Evolutionary conservation across 805 yeast species (phyloP).

Genomic region (Kazachstania psychrophila): DNA sequence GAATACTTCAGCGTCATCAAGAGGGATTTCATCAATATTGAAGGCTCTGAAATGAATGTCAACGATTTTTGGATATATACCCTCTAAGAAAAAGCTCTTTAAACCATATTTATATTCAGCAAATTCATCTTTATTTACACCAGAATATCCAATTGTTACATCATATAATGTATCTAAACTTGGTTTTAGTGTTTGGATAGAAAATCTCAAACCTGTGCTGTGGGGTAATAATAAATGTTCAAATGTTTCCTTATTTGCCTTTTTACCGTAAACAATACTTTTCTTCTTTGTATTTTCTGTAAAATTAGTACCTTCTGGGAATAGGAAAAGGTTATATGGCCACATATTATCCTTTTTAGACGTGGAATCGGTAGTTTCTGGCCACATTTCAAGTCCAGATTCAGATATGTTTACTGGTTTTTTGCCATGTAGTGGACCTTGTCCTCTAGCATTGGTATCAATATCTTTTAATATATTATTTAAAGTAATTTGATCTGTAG

Average conservation of each 20-base stretch:
- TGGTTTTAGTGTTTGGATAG: constrained; percentile 46
- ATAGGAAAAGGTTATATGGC: constrained; percentile 66
- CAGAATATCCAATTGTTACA: constrained; percentile 74
- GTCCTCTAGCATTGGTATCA: constrained; percentile 53
- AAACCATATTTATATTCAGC: constrained; percentile 75
- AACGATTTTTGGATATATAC: constrained; percentile 61
- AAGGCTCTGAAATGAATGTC: constrained; percentile 56
- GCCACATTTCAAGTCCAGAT: constrained; percentile 24
- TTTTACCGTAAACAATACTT: constrained; percentile 49
- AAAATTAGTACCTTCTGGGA: constrained; percentile 92
- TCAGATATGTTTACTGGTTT: constrained; percentile 18
- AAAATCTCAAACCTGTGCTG: constrained; percentile 64
- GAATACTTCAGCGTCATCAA: constrained; percentile 45
- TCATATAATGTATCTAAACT: constrained; percentile 62
- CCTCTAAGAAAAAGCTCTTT: constrained; percentile 51
- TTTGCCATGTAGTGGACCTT: constrained; percentile 41
- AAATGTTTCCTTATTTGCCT: constrained; percentile 40
- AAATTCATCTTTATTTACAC: constrained; percentile 48
- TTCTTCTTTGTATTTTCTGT: constrained; percentile 53
- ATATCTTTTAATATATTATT: constrained; percentile 44
- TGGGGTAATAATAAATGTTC: constrained; percentile 74
- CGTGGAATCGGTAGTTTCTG: constrained; percentile 22
- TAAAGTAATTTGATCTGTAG: constrained; percentile 53
- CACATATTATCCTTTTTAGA: constrained; percentile 23
- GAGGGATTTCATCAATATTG: constrained; percentile 54